phyloP scores from a whole-genome alignment of 176 grass and related monocot genomes.

The Oryza glaberrima region DNA sequence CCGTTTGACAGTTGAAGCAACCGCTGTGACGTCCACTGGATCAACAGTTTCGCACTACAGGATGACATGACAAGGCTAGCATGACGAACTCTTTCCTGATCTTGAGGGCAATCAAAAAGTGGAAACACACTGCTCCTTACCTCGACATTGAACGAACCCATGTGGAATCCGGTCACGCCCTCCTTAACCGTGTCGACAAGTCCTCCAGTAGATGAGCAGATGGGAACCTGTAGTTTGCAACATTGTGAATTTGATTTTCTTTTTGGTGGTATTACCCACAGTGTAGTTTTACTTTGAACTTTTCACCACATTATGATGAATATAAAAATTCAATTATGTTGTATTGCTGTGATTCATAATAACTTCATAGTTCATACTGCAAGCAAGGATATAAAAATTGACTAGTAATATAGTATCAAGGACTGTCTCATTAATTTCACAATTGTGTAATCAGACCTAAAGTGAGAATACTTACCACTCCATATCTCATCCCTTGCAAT shows the following conservation, averaged over 20 bases:
- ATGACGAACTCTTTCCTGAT: background rate
- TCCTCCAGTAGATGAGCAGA: constrained; percentile 66
- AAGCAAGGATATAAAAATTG: background rate
- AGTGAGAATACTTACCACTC: constrained; percentile 47
- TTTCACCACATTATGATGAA: background rate
- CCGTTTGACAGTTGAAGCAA: constrained; percentile 56
- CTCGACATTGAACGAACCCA: constrained; percentile 53
- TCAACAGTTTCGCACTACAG: constrained; percentile 63
- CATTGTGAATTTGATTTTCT: background rate
- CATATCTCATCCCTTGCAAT: constrained; percentile 76
- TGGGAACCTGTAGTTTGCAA: constrained; percentile 43
- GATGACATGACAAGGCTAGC: background rate
- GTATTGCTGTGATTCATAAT: background rate
- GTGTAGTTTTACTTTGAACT: background rate
- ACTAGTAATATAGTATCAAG: background rate
- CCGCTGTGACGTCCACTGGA: constrained; percentile 44
- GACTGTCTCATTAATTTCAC: background rate
- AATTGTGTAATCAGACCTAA: background rate
- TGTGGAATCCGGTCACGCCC: constrained; percentile 62
- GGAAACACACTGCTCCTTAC: constrained; percentile 43
- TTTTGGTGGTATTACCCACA: background rate
- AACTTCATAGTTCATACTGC: background rate
- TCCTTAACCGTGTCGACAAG: constrained; percentile 69
- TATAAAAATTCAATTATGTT: background rate
- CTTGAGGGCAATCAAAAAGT: background rate